Percentiles rank a stretch among this genome's conserved stretches.
These are phyloP conservation scores for Panellus pusillus DNA, from an alignment of 768 basidiomycete species.

Conservation along the genomic window DNA sequence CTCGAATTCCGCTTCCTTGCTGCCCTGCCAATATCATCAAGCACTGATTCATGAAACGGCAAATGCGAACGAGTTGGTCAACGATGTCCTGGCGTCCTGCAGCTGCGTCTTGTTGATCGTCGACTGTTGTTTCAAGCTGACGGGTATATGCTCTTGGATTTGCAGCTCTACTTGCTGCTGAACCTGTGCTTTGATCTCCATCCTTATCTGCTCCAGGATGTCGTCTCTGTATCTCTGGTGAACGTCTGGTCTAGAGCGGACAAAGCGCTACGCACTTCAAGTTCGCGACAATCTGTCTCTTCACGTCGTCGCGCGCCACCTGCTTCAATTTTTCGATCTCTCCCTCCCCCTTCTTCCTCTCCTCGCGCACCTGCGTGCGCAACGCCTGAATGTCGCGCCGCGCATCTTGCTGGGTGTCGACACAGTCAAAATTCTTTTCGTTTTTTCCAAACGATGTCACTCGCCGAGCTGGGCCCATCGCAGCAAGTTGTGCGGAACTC, in stretches of 20 bases:
- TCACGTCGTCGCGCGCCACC: slow-evolving; percentile 26
- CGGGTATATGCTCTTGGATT: slow-evolving; percentile 48
- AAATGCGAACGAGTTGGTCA: slow-evolving; percentile 49
- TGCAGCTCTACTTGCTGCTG: slow-evolving; percentile 48
- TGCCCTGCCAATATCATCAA: slow-evolving; percentile 32
- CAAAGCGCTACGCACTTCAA: slow-evolving; percentile 34
- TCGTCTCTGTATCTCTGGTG: slow-evolving; percentile 26
- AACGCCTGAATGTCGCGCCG: slow-evolving; percentile 21
- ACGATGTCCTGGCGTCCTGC: slow-evolving; percentile 42
- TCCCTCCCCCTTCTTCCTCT: slow-evolving; percentile 29
- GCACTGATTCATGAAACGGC: background rate
- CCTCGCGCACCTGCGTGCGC: slow-evolving; percentile 28
- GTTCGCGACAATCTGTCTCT: slow-evolving; percentile 23
- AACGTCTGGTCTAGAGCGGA: slow-evolving; percentile 2
- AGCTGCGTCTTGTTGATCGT: slow-evolving; percentile 45
- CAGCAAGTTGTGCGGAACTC: slow-evolving; percentile 28
- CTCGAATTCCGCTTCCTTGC: slow-evolving; percentile 50
- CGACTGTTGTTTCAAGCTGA: slow-evolving; percentile 45
- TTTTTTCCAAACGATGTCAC: slow-evolving; percentile 2
- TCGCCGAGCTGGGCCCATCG: slow-evolving; percentile 30
- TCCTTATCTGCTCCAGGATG: slow-evolving; percentile 39
- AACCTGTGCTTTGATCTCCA: slow-evolving; percentile 44
- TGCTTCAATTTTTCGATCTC: slow-evolving; percentile 16
- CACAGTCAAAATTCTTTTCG: background rate
- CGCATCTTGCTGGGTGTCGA: slow-evolving; percentile 7